These are phyloP conservation scores for Hanseniaspora valbyensis DNA, from an alignment of 805 yeast genomes.

Conservation along the genomic window DNA sequence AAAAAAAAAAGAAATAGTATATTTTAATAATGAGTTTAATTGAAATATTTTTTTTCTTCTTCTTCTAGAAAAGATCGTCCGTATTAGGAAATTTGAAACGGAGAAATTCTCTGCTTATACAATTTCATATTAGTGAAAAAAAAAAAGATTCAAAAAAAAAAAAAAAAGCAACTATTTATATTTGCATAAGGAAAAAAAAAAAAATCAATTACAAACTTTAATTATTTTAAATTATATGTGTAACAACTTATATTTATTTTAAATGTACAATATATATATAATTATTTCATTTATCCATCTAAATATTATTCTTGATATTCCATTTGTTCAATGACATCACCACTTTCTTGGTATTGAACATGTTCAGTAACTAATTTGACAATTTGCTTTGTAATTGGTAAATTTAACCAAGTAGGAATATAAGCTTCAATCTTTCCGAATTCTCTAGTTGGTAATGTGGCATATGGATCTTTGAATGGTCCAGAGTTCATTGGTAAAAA, in stretches of 20 bases:
- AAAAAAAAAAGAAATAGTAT: too few species aligned
- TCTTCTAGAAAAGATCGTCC: background rate
- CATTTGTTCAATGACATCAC: slow-evolving; percentile 4
- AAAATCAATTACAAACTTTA: too few species aligned
- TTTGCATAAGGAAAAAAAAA: too few species aligned
- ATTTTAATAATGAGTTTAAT: too few species aligned
- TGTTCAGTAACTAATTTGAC: slow-evolving; percentile 79
- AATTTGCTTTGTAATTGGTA: slow-evolving; percentile 79
- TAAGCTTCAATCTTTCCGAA: slow-evolving; percentile 77
- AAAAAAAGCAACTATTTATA: slow-evolving; percentile 6
- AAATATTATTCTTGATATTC: background rate
- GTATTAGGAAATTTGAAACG: slow-evolving; percentile 19
- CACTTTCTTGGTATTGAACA: slow-evolving; percentile 54
- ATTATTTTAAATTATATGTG: too few species aligned
- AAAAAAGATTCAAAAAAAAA: background rate
- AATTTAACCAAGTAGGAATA: slow-evolving; percentile 86
- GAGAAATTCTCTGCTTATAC: too few species aligned
- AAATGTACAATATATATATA: too few species aligned
- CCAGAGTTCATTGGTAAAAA: slow-evolving; percentile 62
- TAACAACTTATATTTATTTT: too few species aligned
- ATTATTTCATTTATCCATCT: too few species aligned
- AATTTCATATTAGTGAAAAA: too few species aligned
- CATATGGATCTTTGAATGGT: slow-evolving; percentile 74
- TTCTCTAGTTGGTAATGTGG: slow-evolving; percentile 61
- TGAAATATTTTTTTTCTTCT: too few species aligned